Evolutionary conservation across 441 rosid species (phyloP), one percentile per base, ranked within the genome.

Genomic region (Caryocar brasiliense): DNA sequence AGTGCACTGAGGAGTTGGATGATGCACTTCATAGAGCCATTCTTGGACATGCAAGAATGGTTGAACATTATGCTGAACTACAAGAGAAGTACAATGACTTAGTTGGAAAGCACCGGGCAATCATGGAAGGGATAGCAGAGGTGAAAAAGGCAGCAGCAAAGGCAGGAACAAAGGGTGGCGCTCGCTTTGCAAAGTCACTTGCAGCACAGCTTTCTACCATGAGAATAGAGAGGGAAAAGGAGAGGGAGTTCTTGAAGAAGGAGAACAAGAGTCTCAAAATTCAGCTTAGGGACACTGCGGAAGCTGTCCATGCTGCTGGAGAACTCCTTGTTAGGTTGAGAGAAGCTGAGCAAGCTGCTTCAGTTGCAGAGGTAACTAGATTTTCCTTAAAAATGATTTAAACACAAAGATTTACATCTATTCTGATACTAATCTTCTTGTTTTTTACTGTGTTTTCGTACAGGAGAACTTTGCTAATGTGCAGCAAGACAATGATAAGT

Each of bases 281-380:
- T 64, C 98, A 91, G 72, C 75, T 86, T 18, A 73, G 92, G 42
- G 84, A 90, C 74, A 90, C 95, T 25, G 98, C 96, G 29, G 96
- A 90, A 66, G 98, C 96, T 39, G 98, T 90, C 59, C 98, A 86
- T 65, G 85, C 95, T 40, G 95, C 98, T n/a, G 96, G 98, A 60
- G 98, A 90, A 65, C 83, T 90, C 22, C 96, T 90, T 36, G 95
- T 82, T 17, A 61, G 95, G 66, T 79, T 90, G 26, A 76, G 81
- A 73, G 98, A 85, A 76, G 88, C 95, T 10, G 95, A 87, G 59
- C 88, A 85, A 54, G 75, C 85, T 5, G 80, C 93, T 46, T 65
- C 84, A 43, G 65, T 54, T 47, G 82, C 93, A 30, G 86, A 81
- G 96, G 98, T 87, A 78, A 61, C 30, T 41, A 46, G 5, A 26